Evolutionary conservation across 805 yeast genomes (phyloP), one percentile per base, ranked within the genome.

Genomic region (Pichia scutulata): DNA sequence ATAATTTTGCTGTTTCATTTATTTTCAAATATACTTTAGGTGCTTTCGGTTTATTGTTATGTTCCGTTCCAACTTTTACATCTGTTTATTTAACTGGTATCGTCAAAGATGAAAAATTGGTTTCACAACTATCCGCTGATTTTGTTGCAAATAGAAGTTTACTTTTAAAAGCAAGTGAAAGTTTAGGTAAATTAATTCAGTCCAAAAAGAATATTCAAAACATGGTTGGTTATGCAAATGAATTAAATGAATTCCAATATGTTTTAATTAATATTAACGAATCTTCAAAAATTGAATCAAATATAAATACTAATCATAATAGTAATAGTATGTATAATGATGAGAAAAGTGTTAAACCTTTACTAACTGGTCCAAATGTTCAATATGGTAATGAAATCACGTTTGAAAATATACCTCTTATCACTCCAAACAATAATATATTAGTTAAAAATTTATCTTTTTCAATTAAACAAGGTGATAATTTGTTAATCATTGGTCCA

Each of bases 1-100:
- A 89, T 67, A 89, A 89, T 61, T 78, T 87, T 57, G 86, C 92
- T 2, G 93, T 92, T 57, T 87, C 85, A 46, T 90, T 89, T 60
- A 81, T 89, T 48, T 90, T 90, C 54, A 90, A 90, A 69, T 90
- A 90, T 67, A 80, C 89, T 45, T 85, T 97, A 90, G 98, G 98
- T 54, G 98, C 97, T 2, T 88, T 93, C 30, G 98, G 98, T 12
- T 74, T 90, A 52, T 78, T 83, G 1, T 73, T 90, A 44, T 90
- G 97, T 67, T 82, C 96, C 2, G 81, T 90, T 3, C 97, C 98
- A 7, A 86, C 89, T 2, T 90, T 90, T 63, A 60, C 64, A 5
- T 57, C 65, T 2, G 69, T 66, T 6, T 63, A 65, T 44, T 50
- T 58, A 6, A 48, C 55, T 23, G 53, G 58, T 37, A 77, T 81